Percentiles rank a stretch among this genome's conserved stretches.
These are phyloP conservation scores for Lathyrus tuberosus DNA, from an alignment of 306 rosid species.

Conservation along the genomic window DNA sequence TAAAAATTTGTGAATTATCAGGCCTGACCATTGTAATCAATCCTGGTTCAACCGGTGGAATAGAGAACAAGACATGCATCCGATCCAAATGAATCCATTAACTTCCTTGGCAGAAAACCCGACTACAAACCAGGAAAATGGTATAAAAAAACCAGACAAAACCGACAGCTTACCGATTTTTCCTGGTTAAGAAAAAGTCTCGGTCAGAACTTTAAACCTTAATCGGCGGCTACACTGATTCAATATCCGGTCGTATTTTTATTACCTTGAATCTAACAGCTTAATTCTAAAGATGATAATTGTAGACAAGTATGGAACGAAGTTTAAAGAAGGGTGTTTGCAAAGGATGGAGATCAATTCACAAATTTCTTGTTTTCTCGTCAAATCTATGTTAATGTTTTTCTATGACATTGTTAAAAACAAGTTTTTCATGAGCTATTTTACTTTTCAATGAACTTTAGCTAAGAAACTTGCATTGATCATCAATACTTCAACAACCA, in stretches of 20 bases:
- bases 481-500: constrained; percentile 3
- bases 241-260: neutral
- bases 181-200: neutral
- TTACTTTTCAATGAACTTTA: constrained; percentile 5
- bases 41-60: neutral
- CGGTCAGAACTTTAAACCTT: neutral
- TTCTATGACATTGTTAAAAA: neutral
- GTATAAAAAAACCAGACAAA: neutral
- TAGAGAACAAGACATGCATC: neutral
- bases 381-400: constrained; percentile 11
- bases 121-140: neutral
- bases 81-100: neutral
- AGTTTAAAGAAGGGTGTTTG: constrained; percentile 3
- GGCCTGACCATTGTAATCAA: neutral
- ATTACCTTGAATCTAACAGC: neutral
- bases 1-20: no score
- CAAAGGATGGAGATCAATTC: neutral
- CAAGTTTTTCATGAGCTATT: constrained; percentile 16
- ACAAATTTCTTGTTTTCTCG: neutral
- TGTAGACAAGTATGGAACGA: neutral
- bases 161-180: neutral
- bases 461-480: neutral
- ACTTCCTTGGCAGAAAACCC: neutral
- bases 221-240: neutral
- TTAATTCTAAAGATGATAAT: neutral